Conservation (phyloP, 306 rosid genomes). For the Quercus aquifolioides region DNA sequence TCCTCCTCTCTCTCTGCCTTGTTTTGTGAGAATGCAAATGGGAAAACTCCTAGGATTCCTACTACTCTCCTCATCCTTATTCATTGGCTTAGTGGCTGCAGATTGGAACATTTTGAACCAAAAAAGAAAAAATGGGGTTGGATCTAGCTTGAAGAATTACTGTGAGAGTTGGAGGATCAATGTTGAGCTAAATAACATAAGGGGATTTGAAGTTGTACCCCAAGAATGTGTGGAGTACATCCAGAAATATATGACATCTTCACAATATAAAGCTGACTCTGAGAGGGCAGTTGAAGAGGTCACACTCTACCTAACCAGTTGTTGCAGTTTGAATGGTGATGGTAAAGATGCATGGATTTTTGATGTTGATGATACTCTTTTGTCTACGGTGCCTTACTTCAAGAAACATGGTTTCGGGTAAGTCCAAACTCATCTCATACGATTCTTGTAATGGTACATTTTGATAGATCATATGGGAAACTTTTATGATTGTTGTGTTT, state of each 20-base stretch:
- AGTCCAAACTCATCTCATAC: not conserved
- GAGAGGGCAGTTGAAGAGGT: conserved; percentile 45
- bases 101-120: conserved; percentile 58
- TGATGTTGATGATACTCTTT: conserved; percentile 66
- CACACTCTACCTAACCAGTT: conserved; percentile 26
- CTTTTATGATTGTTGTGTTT: not conserved
- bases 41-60: conserved; percentile 29
- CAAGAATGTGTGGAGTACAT: conserved; percentile 57
- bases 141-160: conserved; percentile 46
- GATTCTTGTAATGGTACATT: not conserved
- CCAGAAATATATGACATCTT: conserved; percentile 51
- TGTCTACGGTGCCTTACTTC: conserved; percentile 69
- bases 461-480: not conserved
- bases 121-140: conserved; percentile 15
- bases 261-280: conserved; percentile 47
- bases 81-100: conserved; percentile 27
- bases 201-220: conserved; percentile 50
- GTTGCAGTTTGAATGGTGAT: conserved; percentile 51
- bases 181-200: conserved; percentile 53
- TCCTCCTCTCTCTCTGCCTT: not conserved
- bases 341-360: conserved; percentile 74
- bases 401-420: conserved; percentile 50
- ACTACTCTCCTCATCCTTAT: conserved; percentile 31
- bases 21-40: conserved; percentile 19
- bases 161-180: conserved; percentile 82